Conservation (phyloP, 768 basidiomycete genomes). For the Boletus huronensis region DNA sequence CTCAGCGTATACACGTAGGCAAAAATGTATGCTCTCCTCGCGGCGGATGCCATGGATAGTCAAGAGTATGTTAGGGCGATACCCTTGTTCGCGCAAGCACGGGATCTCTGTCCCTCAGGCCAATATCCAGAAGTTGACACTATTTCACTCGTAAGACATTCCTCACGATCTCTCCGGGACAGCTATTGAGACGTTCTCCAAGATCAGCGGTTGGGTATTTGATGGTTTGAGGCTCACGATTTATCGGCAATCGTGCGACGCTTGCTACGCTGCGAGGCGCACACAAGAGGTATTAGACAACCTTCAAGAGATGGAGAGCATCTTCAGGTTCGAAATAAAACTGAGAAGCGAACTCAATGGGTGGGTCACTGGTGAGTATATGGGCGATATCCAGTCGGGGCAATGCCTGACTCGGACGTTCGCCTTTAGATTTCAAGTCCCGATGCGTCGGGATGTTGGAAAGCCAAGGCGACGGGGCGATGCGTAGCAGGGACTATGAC, state of each 20-base stretch:
- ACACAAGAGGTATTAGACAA: not conserved
- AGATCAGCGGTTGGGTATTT: conserved; percentile 20
- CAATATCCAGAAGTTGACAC: conserved; percentile 4
- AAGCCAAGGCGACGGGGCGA: conserved; percentile 8
- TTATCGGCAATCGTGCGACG: conserved; percentile 9
- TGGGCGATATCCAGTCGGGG: not conserved
- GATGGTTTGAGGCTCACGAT: conserved; percentile 8
- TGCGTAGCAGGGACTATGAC: not conserved
- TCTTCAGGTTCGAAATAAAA: conserved; percentile 10
- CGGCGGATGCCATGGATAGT: conserved; percentile 2
- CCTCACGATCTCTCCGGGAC: not conserved
- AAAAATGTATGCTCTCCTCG: conserved; percentile 13
- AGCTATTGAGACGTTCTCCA: not conserved
- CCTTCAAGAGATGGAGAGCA: conserved; percentile 1
- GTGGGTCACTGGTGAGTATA: conserved; percentile 13
- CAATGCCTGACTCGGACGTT: not conserved
- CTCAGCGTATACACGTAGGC: conserved; percentile 5
- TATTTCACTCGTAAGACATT: conserved; percentile 15
- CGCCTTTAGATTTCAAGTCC: conserved; percentile 7
- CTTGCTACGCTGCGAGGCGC: not conserved
- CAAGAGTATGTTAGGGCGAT: not conserved
- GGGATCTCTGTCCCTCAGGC: conserved; percentile 11
- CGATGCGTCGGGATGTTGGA: conserved; percentile 2
- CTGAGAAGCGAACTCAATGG: not conserved
- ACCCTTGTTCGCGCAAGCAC: conserved; percentile 2